Conservation (phyloP, 139 green algal species). For the Chlorella sp. region DNA sequence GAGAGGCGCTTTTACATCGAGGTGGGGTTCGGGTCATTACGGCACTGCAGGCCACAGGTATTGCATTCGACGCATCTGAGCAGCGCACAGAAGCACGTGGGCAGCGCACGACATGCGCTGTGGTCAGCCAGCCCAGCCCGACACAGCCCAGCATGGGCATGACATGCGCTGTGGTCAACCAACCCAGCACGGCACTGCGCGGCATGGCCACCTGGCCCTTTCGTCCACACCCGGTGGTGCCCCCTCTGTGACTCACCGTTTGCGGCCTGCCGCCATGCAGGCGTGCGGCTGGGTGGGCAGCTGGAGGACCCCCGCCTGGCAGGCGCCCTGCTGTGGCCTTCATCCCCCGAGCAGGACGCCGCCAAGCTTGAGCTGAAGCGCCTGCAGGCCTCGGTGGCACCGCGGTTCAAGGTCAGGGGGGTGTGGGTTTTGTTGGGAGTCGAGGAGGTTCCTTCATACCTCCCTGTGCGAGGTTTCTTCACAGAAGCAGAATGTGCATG, state of each 20-base stretch:
- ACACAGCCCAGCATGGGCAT: background rate
- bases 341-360: background rate
- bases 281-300: conserved; percentile 5
- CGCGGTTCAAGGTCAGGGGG: background rate
- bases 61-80: background rate
- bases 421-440: background rate
- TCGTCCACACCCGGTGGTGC: background rate
- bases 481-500: background rate
- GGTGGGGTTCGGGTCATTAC: background rate
- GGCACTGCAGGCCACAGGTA: background rate
- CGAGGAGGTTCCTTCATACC: background rate
- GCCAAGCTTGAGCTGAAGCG: conserved; percentile 8
- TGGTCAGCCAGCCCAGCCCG: background rate
- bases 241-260: background rate
- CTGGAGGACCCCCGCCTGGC: conserved; percentile 25
- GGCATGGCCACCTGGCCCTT: background rate
- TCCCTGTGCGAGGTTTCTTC: background rate
- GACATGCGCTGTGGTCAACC: too few relatives aligned
- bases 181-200: background rate
- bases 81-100: too few relatives aligned
- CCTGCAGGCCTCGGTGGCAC: background rate
- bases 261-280: background rate
- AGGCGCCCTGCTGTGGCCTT: conserved; percentile 15
- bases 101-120: too few relatives aligned
- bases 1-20: too few relatives aligned